Conservation (phyloP, 2,329 filamentous ascomycete genomes). For the Aureobasidium sp. region DNA sequence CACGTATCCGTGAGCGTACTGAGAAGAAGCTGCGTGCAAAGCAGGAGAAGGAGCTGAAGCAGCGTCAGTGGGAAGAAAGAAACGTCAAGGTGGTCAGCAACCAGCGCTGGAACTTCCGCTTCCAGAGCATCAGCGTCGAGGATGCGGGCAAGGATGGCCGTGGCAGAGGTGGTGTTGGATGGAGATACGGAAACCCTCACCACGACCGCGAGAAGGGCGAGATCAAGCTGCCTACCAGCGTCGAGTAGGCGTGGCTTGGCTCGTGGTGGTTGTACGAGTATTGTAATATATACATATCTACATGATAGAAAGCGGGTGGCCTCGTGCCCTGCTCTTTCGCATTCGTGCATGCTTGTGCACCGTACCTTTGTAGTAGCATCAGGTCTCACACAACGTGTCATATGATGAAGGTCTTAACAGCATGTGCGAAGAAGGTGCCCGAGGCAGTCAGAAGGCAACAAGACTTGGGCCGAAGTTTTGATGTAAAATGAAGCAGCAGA, state of each 20-base stretch:
- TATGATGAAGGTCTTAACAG: neutral
- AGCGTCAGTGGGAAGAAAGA: constrained; percentile 37
- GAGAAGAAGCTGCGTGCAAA: constrained; percentile 34
- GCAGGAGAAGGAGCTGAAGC: constrained; percentile 33
- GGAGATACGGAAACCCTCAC: constrained; percentile 55
- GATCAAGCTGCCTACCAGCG: constrained; percentile 57
- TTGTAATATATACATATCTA: constrained; percentile 14
- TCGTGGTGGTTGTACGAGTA: constrained; percentile 11
- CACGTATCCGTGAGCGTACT: constrained; percentile 36
- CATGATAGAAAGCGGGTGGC: neutral
- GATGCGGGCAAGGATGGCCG: constrained; percentile 50
- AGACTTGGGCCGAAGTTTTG: neutral
- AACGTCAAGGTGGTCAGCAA: constrained; percentile 40
- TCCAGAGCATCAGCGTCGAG: constrained; percentile 52
- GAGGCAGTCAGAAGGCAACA: neutral
- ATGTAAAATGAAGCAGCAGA: neutral
- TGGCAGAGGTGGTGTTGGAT: constrained; percentile 47
- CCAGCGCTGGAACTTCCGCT: constrained; percentile 54
- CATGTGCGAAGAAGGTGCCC: neutral
- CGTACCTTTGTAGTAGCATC: neutral
- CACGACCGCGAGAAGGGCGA: constrained; percentile 56
- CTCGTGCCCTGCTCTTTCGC: neutral
- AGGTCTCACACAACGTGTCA: neutral
- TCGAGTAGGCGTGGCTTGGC: constrained; percentile 33
- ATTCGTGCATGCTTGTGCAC: neutral